Conservation (phyloP, 2,329 filamentous ascomycete genomes). For the Penicillium nordicum region DNA sequence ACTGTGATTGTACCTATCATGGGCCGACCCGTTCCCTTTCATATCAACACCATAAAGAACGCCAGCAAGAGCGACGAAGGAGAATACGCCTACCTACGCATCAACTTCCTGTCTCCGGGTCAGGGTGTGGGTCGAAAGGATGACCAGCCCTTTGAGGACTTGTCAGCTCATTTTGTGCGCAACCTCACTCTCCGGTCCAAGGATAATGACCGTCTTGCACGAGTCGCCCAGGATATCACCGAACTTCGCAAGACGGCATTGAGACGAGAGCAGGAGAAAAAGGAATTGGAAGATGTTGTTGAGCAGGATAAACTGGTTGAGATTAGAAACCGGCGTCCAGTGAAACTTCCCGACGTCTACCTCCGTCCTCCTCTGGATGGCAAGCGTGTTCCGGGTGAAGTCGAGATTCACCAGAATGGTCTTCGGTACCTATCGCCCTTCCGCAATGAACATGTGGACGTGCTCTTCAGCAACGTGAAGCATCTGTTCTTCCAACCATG, state of each 20-base stretch:
- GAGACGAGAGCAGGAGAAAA: slow-evolving; percentile 96
- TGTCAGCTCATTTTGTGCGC: slow-evolving; percentile 89
- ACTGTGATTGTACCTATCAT: slow-evolving; percentile 94
- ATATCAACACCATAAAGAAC: slow-evolving; percentile 98
- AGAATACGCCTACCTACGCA: slow-evolving; percentile 87
- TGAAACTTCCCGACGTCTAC: slow-evolving; percentile 89
- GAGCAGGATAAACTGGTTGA: slow-evolving; percentile 97
- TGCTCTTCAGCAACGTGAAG: slow-evolving; percentile 97
- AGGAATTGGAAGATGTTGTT: slow-evolving; percentile 98
- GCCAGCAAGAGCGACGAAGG: slow-evolving; percentile 96
- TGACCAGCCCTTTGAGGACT: slow-evolving; percentile 96
- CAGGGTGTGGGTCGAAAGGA: slow-evolving; percentile 97
- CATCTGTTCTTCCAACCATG: slow-evolving; percentile 99
- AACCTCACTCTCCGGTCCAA: slow-evolving; percentile 93
- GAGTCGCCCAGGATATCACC: slow-evolving; percentile 88
- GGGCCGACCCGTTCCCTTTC: slow-evolving; percentile 95
- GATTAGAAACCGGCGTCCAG: slow-evolving; percentile 87
- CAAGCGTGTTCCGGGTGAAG: slow-evolving; percentile 90
- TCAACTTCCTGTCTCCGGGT: slow-evolving; percentile 95
- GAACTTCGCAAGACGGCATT: slow-evolving; percentile 92
- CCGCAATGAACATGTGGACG: slow-evolving; percentile 79
- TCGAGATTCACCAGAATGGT: slow-evolving; percentile 99
- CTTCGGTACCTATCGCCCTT: slow-evolving; percentile 85
- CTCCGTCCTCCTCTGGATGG: slow-evolving; percentile 93
- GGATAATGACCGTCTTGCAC: slow-evolving; percentile 81